A percentile compares a stretch with the other conserved stretches of the same genome.
Evolutionary conservation across 192 early-diverging fungal genomes (phyloP).

Genomic region (Coemansia sp.): DNA sequence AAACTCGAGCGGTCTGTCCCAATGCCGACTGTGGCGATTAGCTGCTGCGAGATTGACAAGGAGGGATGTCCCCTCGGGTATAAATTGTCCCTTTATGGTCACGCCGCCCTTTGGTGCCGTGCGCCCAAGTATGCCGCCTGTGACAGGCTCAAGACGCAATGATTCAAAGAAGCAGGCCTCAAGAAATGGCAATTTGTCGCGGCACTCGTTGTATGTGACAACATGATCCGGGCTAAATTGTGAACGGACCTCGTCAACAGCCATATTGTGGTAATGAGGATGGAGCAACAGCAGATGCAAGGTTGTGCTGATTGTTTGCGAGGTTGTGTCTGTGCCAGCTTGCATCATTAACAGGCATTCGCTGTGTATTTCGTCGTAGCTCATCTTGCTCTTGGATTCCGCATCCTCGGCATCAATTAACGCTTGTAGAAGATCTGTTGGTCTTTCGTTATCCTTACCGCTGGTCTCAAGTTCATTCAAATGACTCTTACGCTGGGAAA

Average conservation of each 20-base stretch:
- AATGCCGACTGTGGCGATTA: slow-evolving; percentile 12
- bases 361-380: slow-evolving; percentile 19
- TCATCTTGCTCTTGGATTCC: slow-evolving; percentile 24
- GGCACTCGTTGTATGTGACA: slow-evolving; percentile 23
- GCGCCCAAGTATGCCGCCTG: slow-evolving; percentile 19
- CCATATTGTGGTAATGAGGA: slow-evolving; percentile 14
- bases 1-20: slow-evolving; percentile 21
- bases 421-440: slow-evolving; percentile 31
- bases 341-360: slow-evolving; percentile 34
- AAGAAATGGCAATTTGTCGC: slow-evolving; percentile 19
- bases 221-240: slow-evolving; percentile 15
- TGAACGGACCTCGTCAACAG: slow-evolving; percentile 19
- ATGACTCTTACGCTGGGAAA: slow-evolving; percentile 6
- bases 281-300: slow-evolving; percentile 25
- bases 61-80: slow-evolving; percentile 23
- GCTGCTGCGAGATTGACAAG: slow-evolving; percentile 20
- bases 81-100: slow-evolving; percentile 17
- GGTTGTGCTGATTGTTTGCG: slow-evolving; percentile 27
- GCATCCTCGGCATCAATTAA: slow-evolving; percentile 36
- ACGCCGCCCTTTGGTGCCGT: slow-evolving; percentile 25
- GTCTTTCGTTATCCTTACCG: slow-evolving; percentile 1
- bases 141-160: slow-evolving; percentile 30
- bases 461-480: slow-evolving; percentile 1
- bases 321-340: slow-evolving; percentile 26
- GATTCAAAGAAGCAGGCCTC: slow-evolving; percentile 37